Evolutionary conservation across 2,329 filamentous ascomycete species (phyloP).

Genomic region (Exserohilum rostratum): DNA sequence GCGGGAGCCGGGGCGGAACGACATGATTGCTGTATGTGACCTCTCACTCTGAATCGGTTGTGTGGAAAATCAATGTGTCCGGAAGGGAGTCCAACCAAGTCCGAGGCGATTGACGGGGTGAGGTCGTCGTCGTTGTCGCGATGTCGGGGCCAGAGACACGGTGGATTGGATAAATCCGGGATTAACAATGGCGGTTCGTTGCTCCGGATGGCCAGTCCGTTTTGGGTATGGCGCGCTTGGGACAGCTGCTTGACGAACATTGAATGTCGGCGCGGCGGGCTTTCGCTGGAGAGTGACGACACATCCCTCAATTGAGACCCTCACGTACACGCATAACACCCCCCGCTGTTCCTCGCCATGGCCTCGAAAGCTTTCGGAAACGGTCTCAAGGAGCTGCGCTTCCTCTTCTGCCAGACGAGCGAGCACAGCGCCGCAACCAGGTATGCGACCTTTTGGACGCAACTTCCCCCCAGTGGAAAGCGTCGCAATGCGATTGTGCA

Average conservation of each 20-base stretch:
- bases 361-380: slow-evolving; percentile 87
- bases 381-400: slow-evolving; percentile 91
- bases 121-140: slow-evolving; percentile 11
- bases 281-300: slow-evolving; percentile 10
- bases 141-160: slow-evolving; percentile 24
- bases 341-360: slow-evolving; percentile 61
- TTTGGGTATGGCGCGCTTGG: slow-evolving; percentile 12
- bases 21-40: slow-evolving; percentile 51
- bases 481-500: slow-evolving; percentile 2
- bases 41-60: neutral
- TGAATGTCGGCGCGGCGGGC: slow-evolving; percentile 12
- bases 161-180: slow-evolving; percentile 27
- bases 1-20: slow-evolving; percentile 64
- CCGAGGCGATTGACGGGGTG: neutral
- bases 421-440: slow-evolving; percentile 87
- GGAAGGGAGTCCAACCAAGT: neutral
- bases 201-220: slow-evolving; percentile 28
- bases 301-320: slow-evolving; percentile 23
- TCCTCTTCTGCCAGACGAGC: slow-evolving; percentile 94
- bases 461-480: neutral
- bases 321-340: neutral
- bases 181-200: slow-evolving; percentile 21
- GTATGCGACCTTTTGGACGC: slow-evolving; percentile 57
- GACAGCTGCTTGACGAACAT: slow-evolving; percentile 28
- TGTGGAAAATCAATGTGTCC: slow-evolving; percentile 27